phyloP scores from a whole-genome alignment of 495 filamentous ascomycete genomes.

The Daldinia caldariorum region DNA sequence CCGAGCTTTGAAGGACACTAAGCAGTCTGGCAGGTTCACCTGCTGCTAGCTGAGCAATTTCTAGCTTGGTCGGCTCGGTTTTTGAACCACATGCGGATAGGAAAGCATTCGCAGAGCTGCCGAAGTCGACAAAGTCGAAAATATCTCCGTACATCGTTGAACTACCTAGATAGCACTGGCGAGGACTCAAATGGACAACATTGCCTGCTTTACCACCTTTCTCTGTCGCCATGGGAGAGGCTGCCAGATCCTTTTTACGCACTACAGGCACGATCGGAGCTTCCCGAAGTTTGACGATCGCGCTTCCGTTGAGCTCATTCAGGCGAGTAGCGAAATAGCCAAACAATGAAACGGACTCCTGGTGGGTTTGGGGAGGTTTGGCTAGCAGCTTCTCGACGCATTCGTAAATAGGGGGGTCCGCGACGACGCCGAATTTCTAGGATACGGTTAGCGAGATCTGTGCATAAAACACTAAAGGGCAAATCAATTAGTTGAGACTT shows the following conservation, averaged over 20 bases:
- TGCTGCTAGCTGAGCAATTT: conserved; percentile 82
- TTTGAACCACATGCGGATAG: conserved; percentile 88
- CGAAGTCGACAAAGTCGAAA: conserved; percentile 97
- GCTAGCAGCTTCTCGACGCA: conserved; percentile 75
- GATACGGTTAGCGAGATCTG: conserved; percentile 11
- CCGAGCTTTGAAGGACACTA: conserved; percentile 76
- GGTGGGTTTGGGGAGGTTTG: conserved; percentile 71
- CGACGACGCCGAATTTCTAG: conserved; percentile 79
- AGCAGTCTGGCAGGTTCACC: conserved; percentile 82
- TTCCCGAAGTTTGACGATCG: conserved; percentile 66
- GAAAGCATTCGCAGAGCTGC: conserved; percentile 85
- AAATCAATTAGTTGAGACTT: conserved; percentile 16
- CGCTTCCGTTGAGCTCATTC: conserved; percentile 71
- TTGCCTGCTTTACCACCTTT: conserved; percentile 40
- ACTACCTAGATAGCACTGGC: conserved; percentile 77
- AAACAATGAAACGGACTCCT: conserved; percentile 75
- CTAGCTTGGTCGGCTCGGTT: conserved; percentile 83
- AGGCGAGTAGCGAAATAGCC: conserved; percentile 82
- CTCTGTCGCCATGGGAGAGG: conserved; percentile 39
- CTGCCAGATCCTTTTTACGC: conserved; percentile 39
- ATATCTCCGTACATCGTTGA: conserved; percentile 83
- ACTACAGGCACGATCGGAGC: conserved; percentile 76
- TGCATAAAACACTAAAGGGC: neutral
- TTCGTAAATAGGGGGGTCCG: conserved; percentile 78
- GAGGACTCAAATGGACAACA: conserved; percentile 65